Evolutionary conservation across 2,329 filamentous ascomycete genomes (phyloP).

Genomic region (Trichoderma pleuroti): DNA sequence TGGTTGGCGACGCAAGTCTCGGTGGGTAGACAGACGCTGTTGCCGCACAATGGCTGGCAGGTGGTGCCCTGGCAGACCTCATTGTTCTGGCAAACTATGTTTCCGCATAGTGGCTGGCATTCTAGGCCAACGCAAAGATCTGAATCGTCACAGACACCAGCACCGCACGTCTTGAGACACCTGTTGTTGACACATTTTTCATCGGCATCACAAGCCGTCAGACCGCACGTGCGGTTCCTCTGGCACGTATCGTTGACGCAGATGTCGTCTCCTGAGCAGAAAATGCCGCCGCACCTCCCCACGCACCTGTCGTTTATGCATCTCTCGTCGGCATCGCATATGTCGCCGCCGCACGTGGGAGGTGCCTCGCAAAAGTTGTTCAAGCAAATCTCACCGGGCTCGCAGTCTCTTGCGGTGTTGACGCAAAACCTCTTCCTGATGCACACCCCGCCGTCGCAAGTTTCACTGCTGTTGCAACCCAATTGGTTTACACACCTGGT

Average conservation of each 20-base stretch:
- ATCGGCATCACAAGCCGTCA: not conserved
- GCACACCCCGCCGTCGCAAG: not conserved
- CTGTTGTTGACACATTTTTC: not conserved
- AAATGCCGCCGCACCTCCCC: not conserved
- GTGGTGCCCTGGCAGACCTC: not conserved
- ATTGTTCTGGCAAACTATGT: not conserved
- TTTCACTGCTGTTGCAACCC: not conserved
- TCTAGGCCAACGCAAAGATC: not conserved
- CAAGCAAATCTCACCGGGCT: not conserved
- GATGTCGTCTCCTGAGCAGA: not conserved
- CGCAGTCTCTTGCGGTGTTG: not conserved
- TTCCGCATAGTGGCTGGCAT: not conserved
- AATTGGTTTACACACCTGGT: not conserved
- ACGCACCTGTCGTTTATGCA: not conserved
- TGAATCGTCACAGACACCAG: not conserved
- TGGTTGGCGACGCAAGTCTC: not conserved
- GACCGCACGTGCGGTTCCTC: not conserved
- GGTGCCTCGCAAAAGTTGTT: not conserved
- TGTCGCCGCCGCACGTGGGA: not conserved
- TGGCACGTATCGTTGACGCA: not conserved
- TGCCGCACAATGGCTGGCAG: not conserved
- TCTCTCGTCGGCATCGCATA: not conserved
- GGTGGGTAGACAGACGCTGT: not conserved
- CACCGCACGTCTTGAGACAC: not conserved
- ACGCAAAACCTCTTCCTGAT: not conserved